A percentile compares a stretch with the other conserved stretches of the same genome.
Conservation (phyloP, 148 eudicot species). For the Silene conica region DNA sequence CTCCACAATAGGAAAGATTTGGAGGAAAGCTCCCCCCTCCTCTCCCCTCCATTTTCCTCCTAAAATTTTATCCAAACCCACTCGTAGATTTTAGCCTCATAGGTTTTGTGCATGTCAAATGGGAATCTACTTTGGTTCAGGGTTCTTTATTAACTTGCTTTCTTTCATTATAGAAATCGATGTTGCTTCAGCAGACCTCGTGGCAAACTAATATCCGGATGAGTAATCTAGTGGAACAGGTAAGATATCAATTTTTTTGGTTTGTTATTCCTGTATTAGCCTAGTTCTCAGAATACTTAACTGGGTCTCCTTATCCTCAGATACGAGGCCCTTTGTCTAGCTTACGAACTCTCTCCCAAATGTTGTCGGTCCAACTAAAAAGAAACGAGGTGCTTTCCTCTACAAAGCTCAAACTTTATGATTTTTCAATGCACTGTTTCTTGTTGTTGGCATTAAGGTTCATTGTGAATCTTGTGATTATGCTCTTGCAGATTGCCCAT, state of each 20-base stretch:
- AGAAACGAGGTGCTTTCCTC: conserved; percentile 63
- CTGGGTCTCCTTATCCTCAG: conserved; percentile 40
- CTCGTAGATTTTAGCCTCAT: too few relatives aligned
- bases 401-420: not conserved
- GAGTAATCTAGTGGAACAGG: conserved; percentile 91
- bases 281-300: conserved; percentile 20
- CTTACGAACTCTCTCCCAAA: conserved; percentile 68
- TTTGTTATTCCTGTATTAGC: not conserved
- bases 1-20: too few relatives aligned
- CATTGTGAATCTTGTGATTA: not conserved
- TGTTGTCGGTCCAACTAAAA: conserved; percentile 65
- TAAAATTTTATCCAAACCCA: too few relatives aligned
- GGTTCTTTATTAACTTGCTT: not conserved
- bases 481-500: conserved; percentile 58
- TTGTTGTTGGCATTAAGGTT: not conserved
- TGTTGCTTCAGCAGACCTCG: conserved; percentile 90
- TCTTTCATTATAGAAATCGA: conserved; percentile 60
- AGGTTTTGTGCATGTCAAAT: not conserved
- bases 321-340: conserved; percentile 91
- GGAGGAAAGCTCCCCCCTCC: too few relatives aligned
- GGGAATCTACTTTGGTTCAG: not conserved
- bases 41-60: too few relatives aligned
- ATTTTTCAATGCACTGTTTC: not conserved
- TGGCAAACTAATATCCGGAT: conserved; percentile 96
- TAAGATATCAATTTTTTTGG: conserved; percentile 34